phyloP scores from a whole-genome alignment of 192 early-diverging fungal genomes.

The Mortierella antarctica region DNA sequence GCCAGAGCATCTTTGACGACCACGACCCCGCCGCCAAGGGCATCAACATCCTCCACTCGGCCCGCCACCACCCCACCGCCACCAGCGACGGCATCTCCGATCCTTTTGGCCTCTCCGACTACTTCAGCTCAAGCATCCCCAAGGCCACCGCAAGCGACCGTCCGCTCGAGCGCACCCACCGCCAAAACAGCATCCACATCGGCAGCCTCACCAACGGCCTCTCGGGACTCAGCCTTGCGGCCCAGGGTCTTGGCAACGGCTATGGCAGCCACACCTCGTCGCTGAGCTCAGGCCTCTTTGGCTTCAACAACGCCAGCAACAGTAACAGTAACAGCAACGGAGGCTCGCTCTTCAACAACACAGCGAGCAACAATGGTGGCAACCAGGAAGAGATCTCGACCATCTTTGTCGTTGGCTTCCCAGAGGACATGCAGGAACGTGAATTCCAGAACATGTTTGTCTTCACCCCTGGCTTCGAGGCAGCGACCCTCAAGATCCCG shows the following conservation, averaged over 20 bases:
- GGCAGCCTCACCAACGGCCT: conserved; percentile 25
- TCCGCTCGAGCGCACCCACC: not conserved
- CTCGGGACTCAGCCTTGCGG: conserved; percentile 19
- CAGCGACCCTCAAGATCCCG: conserved; percentile 94
- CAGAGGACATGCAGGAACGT: conserved; percentile 98
- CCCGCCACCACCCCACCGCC: conserved; percentile 4
- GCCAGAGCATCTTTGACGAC: conserved; percentile 40
- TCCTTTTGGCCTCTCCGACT: conserved; percentile 51
- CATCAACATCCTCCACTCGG: conserved; percentile 45
- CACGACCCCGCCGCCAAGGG: conserved; percentile 26
- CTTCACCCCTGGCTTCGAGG: conserved; percentile 97
- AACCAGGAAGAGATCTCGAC: conserved; percentile 92
- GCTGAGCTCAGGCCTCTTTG: conserved; percentile 23
- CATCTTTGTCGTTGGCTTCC: conserved; percentile 99
- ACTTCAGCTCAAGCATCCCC: conserved; percentile 46
- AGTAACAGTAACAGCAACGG: conserved; percentile 9
- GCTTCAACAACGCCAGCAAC: conserved; percentile 14
- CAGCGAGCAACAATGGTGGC: not conserved
- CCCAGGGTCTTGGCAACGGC: conserved; percentile 9
- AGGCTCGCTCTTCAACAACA: not conserved
- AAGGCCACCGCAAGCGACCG: not conserved
- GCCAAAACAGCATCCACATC: conserved; percentile 6
- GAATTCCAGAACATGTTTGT: conserved; percentile 99
- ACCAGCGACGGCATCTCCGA: conserved; percentile 36
- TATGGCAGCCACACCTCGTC: conserved; percentile 2